phyloP scores from a whole-genome alignment of 176 grass and related monocot species.

The Carex scoparia region DNA sequence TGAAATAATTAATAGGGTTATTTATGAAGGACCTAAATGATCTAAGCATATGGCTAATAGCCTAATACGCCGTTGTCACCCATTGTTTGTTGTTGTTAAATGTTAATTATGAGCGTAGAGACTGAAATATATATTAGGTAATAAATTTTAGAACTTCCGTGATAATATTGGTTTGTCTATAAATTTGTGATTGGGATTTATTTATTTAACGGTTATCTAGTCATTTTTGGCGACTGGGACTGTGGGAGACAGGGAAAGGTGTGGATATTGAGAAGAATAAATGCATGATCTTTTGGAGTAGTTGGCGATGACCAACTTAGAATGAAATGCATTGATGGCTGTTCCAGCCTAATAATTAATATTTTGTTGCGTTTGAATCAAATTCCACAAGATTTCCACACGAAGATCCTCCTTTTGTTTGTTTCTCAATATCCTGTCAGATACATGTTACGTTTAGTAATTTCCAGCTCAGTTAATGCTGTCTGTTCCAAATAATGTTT shows the following conservation, averaged over 20 bases:
- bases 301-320: constrained; percentile 2
- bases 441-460: not conserved
- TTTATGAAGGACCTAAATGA: not conserved
- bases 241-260: not conserved
- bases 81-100: not conserved
- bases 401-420: too few species aligned
- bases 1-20: not conserved
- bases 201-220: not conserved
- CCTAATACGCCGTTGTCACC: not conserved
- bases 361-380: constrained; percentile 2
- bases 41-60: not conserved
- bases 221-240: not conserved
- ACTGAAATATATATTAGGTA: not conserved
- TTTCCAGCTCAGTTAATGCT: not conserved
- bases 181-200: not conserved
- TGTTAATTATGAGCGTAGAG: not conserved
- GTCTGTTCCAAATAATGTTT: not conserved
- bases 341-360: constrained; percentile 7
- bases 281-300: constrained; percentile 3
- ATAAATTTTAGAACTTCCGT: not conserved
- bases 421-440: not conserved
- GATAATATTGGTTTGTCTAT: not conserved
- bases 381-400: not conserved
- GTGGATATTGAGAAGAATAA: not conserved
- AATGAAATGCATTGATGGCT: not conserved